Base-by-base conservation (phyloP, 2,329 filamentous ascomycete genomes). In the Fusarium xyrophilum region DNA sequence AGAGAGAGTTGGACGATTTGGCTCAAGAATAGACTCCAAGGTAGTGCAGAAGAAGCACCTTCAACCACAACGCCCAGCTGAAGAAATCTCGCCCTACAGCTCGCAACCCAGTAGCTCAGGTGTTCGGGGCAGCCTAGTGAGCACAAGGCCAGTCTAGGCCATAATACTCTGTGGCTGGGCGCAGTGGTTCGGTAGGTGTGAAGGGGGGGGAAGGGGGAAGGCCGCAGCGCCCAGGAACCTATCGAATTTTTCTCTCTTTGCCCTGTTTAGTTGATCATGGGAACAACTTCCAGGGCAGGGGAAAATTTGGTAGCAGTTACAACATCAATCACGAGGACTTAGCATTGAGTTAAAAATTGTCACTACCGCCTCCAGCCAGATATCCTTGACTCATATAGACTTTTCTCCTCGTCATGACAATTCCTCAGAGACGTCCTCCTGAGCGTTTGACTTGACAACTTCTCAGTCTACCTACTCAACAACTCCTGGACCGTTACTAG, bases 271-370 rank as follows among this genome's bases (percentile, higher is more conserved):
- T 56, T 70, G 67, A 69, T 69, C 67, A 70, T 69, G 67, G 67
- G 67, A 67, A 56, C 67, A 70, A 70, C 28, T 27, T 59, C 58
- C 60, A 55, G 47, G 40, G 40, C 43, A 69, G 51, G 48, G 47
- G 28, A 61, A 54, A 62, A 51, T 65, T 62, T 69, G 43, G 56
- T 47, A 60, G 47, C 50, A 58, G 52, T 54, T 68, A 59, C 67
- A 47, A 68, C 64, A 65, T 68, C 63, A 68, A 70, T 70, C 63
- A 70, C 56, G 27, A 70, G 46, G 50, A 60, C 62, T 70, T 70
- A 67, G 68, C 68, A 65, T 58, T 44, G 44, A 50, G 53, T 70
- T 70, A 70, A 70, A 70, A 70, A 54, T 53, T 60, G 58, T 60
- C 35, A 35, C 54, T 39, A 23, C 50, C 67, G 54, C 60, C 53